Evolutionary conservation across 345 rosid species (phyloP).

Genomic region (Turritis glabra): DNA sequence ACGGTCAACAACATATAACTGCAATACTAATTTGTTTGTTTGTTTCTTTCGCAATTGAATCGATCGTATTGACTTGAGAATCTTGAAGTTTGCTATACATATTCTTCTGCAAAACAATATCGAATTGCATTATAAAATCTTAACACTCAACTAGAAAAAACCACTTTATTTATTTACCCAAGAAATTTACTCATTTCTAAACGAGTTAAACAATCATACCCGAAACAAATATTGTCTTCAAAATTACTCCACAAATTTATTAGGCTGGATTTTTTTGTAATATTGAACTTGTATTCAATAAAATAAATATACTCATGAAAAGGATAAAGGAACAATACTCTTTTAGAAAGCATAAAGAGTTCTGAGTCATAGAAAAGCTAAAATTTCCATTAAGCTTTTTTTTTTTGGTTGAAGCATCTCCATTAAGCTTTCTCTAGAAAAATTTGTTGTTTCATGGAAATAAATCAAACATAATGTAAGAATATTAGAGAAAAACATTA

Average conservation of each 20-base stretch:
- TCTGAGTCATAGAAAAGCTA: background rate
- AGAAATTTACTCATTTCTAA: background rate
- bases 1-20: no score
- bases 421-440: background rate
- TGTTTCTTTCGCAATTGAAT: no score
- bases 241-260: background rate
- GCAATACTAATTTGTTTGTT: no score
- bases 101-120: background rate
- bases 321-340: background rate
- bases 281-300: background rate
- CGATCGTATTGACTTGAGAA: background rate
- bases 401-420: no score
- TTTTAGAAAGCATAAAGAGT: slow-evolving; percentile 15
- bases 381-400: background rate
- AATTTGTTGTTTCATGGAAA: background rate
- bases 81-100: background rate
- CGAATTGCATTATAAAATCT: background rate
- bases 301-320: slow-evolving; percentile 4
- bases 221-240: background rate
- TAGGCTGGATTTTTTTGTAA: background rate
- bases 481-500: background rate
- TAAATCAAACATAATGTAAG: slow-evolving; percentile 4
- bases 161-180: background rate
- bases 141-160: background rate
- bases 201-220: background rate